Conservation (phyloP, 23 red algal species). For the Cyanidiococcus yangmingshanensis region DNA sequence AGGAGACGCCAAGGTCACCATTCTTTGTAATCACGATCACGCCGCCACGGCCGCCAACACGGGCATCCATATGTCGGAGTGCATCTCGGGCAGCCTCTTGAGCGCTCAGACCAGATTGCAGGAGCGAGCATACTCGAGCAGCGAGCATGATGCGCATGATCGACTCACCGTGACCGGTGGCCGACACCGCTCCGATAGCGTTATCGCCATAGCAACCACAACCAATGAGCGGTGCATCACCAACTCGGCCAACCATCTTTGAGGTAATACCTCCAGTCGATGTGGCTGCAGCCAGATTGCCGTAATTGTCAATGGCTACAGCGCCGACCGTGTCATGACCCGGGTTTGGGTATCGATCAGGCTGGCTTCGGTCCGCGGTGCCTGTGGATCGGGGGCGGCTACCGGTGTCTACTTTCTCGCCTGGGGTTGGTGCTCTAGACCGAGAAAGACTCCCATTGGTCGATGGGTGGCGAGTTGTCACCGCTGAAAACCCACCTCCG, state of each 20-base stretch:
- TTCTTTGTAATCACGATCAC: slow-evolving; percentile 43
- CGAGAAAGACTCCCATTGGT: not conserved
- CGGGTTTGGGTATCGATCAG: not conserved
- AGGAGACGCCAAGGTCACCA: slow-evolving; percentile 40
- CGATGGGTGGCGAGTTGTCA: not conserved
- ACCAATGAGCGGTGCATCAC: slow-evolving; percentile 79
- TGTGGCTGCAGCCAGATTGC: slow-evolving; percentile 63
- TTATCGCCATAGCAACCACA: slow-evolving; percentile 52
- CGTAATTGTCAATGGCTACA: slow-evolving; percentile 54
- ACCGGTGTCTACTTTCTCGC: not conserved
- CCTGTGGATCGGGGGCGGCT: not conserved
- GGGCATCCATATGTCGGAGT: slow-evolving; percentile 47
- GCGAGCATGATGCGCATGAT: slow-evolving; percentile 52
- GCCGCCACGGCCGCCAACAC: slow-evolving; percentile 77
- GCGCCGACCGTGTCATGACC: slow-evolving; percentile 83
- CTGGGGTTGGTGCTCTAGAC: not conserved
- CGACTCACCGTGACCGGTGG: slow-evolving; percentile 89
- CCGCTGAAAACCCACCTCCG: not conserved
- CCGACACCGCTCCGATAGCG: slow-evolving; percentile 40
- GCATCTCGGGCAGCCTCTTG: slow-evolving; percentile 23
- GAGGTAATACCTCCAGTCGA: slow-evolving; percentile 83
- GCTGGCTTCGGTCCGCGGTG: not conserved
- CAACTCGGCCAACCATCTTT: slow-evolving; percentile 76
- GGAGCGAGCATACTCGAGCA: slow-evolving; percentile 21
- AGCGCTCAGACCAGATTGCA: slow-evolving; percentile 27